Evolutionary conservation across 352 stramenopile species (phyloP).

Genomic region (Phytophthora melonis): DNA sequence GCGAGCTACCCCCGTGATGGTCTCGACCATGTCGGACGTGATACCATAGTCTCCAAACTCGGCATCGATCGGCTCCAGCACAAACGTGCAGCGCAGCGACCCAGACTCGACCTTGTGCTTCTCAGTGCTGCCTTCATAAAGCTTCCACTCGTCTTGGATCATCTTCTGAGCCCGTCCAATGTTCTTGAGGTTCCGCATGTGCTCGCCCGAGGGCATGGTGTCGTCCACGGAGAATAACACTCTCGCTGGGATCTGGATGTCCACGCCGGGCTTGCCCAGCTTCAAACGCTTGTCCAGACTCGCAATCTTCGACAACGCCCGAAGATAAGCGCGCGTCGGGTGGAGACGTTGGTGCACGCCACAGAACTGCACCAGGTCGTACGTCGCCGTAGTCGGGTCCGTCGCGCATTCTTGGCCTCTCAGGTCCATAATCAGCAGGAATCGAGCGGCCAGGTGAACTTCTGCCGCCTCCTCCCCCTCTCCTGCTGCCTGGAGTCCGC

Average conservation of each 20-base stretch:
- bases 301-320: slow-evolving; percentile 4
- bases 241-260: neutral
- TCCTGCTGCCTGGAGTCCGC: slow-evolving; percentile 13
- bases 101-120: neutral
- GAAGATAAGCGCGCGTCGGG: neutral
- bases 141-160: neutral
- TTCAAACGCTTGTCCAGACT: neutral
- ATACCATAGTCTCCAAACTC: too few relatives aligned
- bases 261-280: too few relatives aligned
- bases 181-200: too few relatives aligned
- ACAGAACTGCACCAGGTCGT: slow-evolving; percentile 8
- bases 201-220: too few relatives aligned
- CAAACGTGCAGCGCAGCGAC: too few relatives aligned
- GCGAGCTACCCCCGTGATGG: too few relatives aligned
- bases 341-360: neutral
- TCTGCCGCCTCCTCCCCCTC: slow-evolving; percentile 6
- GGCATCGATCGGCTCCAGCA: too few relatives aligned
- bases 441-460: neutral
- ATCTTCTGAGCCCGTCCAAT: neutral
- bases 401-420: neutral
- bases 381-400: neutral
- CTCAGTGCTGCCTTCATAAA: neutral
- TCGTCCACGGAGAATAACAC: neutral
- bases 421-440: slow-evolving; percentile 1
- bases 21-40: too few relatives aligned